Evolutionary conservation across 2,329 filamentous ascomycete genomes (phyloP).

Genomic region (Exophiala oligosperma): DNA sequence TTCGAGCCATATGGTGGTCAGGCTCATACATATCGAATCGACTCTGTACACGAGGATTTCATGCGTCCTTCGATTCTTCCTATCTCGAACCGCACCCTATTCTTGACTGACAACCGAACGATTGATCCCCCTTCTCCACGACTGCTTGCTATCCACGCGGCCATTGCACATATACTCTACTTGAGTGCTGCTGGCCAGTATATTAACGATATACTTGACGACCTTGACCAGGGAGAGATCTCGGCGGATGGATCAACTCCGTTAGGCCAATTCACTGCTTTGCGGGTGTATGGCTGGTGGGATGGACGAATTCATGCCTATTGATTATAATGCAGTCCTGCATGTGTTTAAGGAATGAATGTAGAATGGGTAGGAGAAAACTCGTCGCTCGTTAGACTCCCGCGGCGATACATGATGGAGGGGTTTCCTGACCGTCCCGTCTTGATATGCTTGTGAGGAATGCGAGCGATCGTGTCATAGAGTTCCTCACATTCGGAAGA

Average conservation of each 20-base stretch:
- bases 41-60: constrained; percentile 5
- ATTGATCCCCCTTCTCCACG: constrained; percentile 34
- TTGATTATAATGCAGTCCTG: background rate
- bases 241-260: constrained; percentile 23
- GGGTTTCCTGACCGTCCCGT: background rate
- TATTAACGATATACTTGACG: constrained; percentile 30
- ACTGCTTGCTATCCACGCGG: constrained; percentile 30
- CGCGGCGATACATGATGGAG: background rate
- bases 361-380: background rate
- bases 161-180: constrained; percentile 32
- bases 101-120: constrained; percentile 32
- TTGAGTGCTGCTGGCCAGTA: constrained; percentile 24
- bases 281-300: constrained; percentile 24
- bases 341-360: background rate
- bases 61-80: constrained; percentile 24
- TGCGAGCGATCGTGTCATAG: no score
- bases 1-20: constrained; percentile 11
- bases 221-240: constrained; percentile 28
- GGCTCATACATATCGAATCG: constrained; percentile 17
- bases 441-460: no score
- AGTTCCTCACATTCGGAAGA: no score
- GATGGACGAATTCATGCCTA: constrained; percentile 20
- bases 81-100: constrained; percentile 25
- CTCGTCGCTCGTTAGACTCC: background rate
- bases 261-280: constrained; percentile 19